Base-by-base conservation (phyloP, 257 asterid species). In the Capsicum chinense region DNA sequence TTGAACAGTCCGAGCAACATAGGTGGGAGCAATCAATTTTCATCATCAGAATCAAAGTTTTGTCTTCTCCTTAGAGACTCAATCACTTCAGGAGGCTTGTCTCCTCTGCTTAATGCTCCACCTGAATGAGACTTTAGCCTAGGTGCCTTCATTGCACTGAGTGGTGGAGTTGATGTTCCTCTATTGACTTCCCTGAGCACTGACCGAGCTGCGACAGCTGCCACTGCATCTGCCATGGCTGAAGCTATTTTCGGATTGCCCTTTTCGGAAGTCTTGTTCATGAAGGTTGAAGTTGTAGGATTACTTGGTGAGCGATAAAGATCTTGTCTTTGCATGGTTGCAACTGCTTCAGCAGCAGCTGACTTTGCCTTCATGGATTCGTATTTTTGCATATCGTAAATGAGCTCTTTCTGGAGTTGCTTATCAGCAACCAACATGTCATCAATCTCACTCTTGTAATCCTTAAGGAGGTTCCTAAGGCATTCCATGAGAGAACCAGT, bases 401-500 rank as follows among this genome's bases (percentile, higher is more conserved):
- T 67, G 79, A 96, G 98, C 64, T 94, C 98, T 85, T 92, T 96
- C 89, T 95, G 98, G 19, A 96, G 97, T 89, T 94, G 99, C 33
- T 84, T 85, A 69, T 94, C 99, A 12, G 98, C 98, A 1, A 96
- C 90, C 67, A 96, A 66, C 82, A 94, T 91, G 69, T 94, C 99
- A 37, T 96, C 98, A 44, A 96, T 96, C 90, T 93, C 98, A 44
- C 89, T 96, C 88, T 94, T 96, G 95, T 93, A 94, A 84, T 96
- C 99, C 89, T 96, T 96, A 88, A 94, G 98, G 82, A 96, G 94
- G 92, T 88, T 79, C 76, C 98, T 62, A 54, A 96, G 93, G 93
- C 98, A 96, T n/a, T 93, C 99, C 99, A 94, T 94, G 48, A 94
- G 95, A 56, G 97, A 83, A 13, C 99, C 99, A 2, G 87, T 89